Evolutionary conservation across 2,329 filamentous ascomycete species (phyloP), one percentile per base, ranked within the genome.

Genomic region (Cladobotryum protrusum): DNA sequence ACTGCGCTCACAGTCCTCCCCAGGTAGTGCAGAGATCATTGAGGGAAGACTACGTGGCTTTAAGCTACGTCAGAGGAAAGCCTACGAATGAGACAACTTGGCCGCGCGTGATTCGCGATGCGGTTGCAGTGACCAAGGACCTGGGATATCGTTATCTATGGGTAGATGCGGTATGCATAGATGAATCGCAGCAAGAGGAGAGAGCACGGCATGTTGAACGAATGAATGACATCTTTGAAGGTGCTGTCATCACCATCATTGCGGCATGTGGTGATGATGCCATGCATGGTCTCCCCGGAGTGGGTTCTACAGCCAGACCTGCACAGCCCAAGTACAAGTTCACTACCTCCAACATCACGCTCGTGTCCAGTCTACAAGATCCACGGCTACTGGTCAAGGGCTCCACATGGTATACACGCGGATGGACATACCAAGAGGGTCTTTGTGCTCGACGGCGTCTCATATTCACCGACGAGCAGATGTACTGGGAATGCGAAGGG

Each of bases 371-470:
- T 49, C 56, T 68, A 13, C 57, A 56, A 9, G 60, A 67, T 8
- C 62, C 65, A 1, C 54, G 62, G 2, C 40, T 67, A 8, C 58
- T 60, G 0, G 56, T 68, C 29, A 58, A 59, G 52, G 54, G 57
- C 3, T 68, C 67, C 1, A 57, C 54, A 2, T 71, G 68, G 68
- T 64, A 60, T 12, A 60, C 62, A 0, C 58, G 68, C 17, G 68
- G 63, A 7, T 71, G 68, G 68, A 71, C 68, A 0, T 71, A 67
- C 20, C 68, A 71, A 47, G 68, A 71, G 52, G 67, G 63, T 2
- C 54, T 70, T 0, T 56, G 70, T 4, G 63, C 68, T 11, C 57
- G 64, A 9, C 63, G 68, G 12, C 60, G 68, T 3, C 62, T 71
- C 7, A 59, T 70, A 36, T 71, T 71, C 33, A 70, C 68, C 5